phyloP scores from a whole-genome alignment of 306 rosid species.

The Begonia loranthoides region DNA sequence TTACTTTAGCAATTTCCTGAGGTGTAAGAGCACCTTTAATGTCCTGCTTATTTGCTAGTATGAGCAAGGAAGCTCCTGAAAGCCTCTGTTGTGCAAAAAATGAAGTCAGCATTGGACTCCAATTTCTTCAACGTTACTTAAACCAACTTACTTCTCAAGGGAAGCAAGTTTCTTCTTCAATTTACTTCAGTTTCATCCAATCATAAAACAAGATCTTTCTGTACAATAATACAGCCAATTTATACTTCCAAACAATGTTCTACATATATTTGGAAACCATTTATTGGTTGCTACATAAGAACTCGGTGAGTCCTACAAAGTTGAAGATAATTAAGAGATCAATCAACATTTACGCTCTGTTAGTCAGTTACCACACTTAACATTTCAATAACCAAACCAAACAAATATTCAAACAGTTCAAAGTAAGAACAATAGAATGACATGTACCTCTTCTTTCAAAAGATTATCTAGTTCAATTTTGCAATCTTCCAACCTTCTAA shows the following conservation, averaged over 20 bases:
- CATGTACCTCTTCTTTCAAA: conserved; percentile 74
- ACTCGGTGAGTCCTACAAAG: too few species aligned
- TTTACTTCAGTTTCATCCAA: too few species aligned
- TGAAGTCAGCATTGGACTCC: conserved; percentile 1
- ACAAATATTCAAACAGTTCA: not conserved
- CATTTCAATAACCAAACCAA: not conserved
- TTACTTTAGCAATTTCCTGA: conserved; percentile 61
- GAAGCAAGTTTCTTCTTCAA: too few species aligned
- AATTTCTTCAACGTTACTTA: not conserved
- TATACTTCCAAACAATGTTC: too few species aligned
- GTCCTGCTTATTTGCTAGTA: conserved; percentile 90
- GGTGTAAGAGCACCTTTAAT: conserved; percentile 75
- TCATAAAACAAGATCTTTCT: too few species aligned
- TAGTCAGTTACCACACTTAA: too few species aligned
- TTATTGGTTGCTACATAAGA: too few species aligned
- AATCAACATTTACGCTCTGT: too few species aligned
- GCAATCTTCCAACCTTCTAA: conserved; percentile 83
- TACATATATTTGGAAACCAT: too few species aligned
- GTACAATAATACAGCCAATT: too few species aligned
- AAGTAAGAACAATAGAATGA: not conserved
- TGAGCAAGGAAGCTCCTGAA: conserved; percentile 72
- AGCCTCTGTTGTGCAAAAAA: conserved; percentile 43
- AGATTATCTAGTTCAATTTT: conserved; percentile 74
- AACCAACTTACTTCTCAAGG: too few species aligned
- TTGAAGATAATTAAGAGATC: too few species aligned